Evolutionary conservation across 768 basidiomycete genomes (phyloP).

Genomic region (Tulasnella calospora): DNA sequence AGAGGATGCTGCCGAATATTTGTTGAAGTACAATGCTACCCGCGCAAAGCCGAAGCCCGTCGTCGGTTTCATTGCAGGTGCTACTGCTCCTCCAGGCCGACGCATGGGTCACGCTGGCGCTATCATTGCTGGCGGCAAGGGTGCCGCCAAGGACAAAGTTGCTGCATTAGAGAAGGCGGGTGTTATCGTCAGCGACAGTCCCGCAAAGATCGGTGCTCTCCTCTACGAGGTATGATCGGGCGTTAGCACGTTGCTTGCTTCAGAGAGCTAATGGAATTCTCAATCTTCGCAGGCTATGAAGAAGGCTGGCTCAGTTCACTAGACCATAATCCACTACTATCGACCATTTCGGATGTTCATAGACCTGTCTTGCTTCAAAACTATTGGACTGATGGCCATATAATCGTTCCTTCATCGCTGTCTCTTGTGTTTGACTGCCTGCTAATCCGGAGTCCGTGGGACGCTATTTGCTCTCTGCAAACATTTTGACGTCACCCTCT

Average conservation of each 20-base stretch:
- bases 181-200: constrained; percentile 88
- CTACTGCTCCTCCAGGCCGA: constrained; percentile 94
- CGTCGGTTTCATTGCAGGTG: constrained; percentile 95
- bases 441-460: not conserved
- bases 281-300: constrained; percentile 59
- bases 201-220: constrained; percentile 85
- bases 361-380: not conserved
- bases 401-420: constrained; percentile 2
- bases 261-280: constrained; percentile 9
- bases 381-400: constrained; percentile 1
- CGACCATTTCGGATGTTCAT: not conserved
- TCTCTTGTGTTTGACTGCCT: not conserved
- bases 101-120: constrained; percentile 99
- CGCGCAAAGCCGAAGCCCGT: constrained; percentile 85
- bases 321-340: not conserved
- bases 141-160: constrained; percentile 92
- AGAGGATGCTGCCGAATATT: constrained; percentile 96
- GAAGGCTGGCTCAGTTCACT: constrained; percentile 53
- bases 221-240: constrained; percentile 72
- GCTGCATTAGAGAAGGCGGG: constrained; percentile 85
- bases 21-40: constrained; percentile 89
- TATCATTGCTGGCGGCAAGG: constrained; percentile 97
- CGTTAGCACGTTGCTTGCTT: constrained; percentile 22
- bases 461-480: not conserved
- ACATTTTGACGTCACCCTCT: not conserved